Percentiles rank a stretch among this genome's conserved stretches.
Conservation (phyloP, 2,329 filamentous ascomycete species). For the Chrysoporthe puriensis region DNA sequence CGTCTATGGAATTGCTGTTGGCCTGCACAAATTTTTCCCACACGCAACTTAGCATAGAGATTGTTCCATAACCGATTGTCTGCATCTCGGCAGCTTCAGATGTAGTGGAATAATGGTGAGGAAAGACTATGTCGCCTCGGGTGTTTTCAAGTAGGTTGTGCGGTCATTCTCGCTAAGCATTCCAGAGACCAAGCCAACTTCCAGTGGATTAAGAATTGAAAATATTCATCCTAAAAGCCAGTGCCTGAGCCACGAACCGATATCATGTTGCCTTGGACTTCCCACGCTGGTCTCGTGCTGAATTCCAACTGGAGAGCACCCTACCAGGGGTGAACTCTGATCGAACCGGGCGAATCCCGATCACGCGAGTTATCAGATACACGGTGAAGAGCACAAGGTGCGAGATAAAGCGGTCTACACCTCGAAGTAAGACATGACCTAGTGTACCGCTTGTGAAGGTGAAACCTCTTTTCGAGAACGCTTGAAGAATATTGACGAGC, state of each 20-base stretch:
- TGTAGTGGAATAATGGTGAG: too few relatives aligned
- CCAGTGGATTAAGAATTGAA: background rate
- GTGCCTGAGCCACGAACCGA: background rate
- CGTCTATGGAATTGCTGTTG: background rate
- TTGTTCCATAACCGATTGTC: too few relatives aligned
- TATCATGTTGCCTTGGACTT: slow-evolving; percentile 9
- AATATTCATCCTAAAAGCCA: background rate
- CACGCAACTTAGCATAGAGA: background rate
- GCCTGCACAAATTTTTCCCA: background rate
- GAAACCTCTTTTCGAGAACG: slow-evolving; percentile 32
- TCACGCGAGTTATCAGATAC: slow-evolving; percentile 9
- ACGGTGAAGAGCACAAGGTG: slow-evolving; percentile 19
- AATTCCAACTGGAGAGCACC: slow-evolving; percentile 5
- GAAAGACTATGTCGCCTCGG: background rate
- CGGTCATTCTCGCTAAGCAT: background rate
- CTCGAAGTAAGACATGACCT: slow-evolving; percentile 15
- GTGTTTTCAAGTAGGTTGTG: background rate
- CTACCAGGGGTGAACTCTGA: slow-evolving; percentile 23
- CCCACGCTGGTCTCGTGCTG: background rate
- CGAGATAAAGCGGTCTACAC: slow-evolving; percentile 18
- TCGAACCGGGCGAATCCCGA: slow-evolving; percentile 25
- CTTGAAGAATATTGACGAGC: slow-evolving; percentile 34
- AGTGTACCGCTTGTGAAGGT: slow-evolving; percentile 31
- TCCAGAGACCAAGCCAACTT: background rate
- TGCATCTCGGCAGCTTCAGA: too few relatives aligned